These are phyloP conservation scores for Sechiopsis laciniata DNA, from an alignment of 306 rosid genomes.

Conservation along the genomic window DNA sequence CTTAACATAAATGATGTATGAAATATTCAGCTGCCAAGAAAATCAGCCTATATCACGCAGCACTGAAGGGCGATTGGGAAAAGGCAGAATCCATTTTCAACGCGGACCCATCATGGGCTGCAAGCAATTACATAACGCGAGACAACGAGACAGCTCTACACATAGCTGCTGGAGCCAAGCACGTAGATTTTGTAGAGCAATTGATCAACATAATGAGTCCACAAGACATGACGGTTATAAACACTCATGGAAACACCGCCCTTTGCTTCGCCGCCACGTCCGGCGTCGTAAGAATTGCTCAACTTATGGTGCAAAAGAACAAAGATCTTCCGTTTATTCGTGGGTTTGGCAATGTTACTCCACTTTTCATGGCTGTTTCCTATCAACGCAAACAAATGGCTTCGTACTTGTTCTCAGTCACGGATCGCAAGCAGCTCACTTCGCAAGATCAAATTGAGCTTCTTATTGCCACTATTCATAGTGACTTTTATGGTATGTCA, in stretches of 20 bases:
- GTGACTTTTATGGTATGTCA: conserved; percentile 11
- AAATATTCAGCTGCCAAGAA: neutral
- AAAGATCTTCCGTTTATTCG: neutral
- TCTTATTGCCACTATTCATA: conserved; percentile 5
- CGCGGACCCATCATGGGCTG: neutral
- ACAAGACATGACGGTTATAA: neutral
- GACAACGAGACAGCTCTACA: conserved; percentile 2
- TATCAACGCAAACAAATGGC: conserved; percentile 13
- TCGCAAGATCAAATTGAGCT: neutral
- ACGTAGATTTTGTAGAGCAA: neutral
- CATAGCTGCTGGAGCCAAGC: conserved; percentile 6
- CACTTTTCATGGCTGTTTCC: conserved; percentile 19
- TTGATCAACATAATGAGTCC: neutral
- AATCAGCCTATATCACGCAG: neutral
- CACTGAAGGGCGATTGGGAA: neutral
- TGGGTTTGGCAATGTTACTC: neutral
- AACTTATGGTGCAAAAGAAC: neutral
- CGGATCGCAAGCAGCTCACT: neutral
- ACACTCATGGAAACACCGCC: conserved; percentile 20
- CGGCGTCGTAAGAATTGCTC: conserved; percentile 12
- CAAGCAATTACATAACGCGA: neutral
- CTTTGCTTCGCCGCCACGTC: conserved; percentile 20
- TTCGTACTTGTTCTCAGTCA: conserved; percentile 7
- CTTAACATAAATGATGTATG: too few species aligned
- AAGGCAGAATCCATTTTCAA: neutral